Conservation (phyloP, 1,284 basidiomycete species). For the Wolfiporia cocos region DNA sequence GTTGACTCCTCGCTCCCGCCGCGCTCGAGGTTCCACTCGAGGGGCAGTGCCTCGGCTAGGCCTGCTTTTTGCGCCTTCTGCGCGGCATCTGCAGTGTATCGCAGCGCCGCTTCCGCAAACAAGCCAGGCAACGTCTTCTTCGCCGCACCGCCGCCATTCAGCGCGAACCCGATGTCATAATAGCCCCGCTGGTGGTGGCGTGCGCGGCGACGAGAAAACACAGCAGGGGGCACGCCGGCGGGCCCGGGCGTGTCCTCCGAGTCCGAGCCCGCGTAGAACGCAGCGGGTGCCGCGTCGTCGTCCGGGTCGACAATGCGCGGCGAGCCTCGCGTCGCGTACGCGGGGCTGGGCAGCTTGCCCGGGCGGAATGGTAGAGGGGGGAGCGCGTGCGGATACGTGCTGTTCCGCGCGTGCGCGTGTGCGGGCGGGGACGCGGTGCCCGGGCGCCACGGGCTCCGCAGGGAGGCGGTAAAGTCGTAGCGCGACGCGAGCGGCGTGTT, state of each 20-base stretch:
- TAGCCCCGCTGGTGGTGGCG: conserved; percentile 25
- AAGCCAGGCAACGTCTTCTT: conserved; percentile 18
- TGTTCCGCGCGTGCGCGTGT: conserved; percentile 26
- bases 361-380: conserved; percentile 28
- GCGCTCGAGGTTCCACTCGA: conserved; percentile 19
- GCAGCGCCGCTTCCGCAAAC: conserved; percentile 14
- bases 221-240: conserved; percentile 2
- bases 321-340: conserved; percentile 21
- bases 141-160: conserved; percentile 8
- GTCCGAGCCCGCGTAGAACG: conserved; percentile 10
- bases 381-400: conserved; percentile 31
- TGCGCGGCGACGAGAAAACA: conserved; percentile 13
- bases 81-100: conserved; percentile 17
- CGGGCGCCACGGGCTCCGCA: conserved; percentile 37
- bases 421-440: conserved; percentile 18
- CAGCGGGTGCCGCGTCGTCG: conserved; percentile 10
- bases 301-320: conserved; percentile 20
- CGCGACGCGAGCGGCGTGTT: conserved; percentile 37
- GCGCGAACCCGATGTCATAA: conserved; percentile 19
- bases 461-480: conserved; percentile 50
- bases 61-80: background rate
- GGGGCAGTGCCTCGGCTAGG: conserved; percentile 1
- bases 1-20: conserved; percentile 50
- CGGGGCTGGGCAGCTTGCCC: background rate
- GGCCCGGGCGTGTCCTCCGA: conserved; percentile 20